Evolutionary conservation across 73 alveolate species (phyloP).

Genomic region (Blepharisma japonicum): DNA sequence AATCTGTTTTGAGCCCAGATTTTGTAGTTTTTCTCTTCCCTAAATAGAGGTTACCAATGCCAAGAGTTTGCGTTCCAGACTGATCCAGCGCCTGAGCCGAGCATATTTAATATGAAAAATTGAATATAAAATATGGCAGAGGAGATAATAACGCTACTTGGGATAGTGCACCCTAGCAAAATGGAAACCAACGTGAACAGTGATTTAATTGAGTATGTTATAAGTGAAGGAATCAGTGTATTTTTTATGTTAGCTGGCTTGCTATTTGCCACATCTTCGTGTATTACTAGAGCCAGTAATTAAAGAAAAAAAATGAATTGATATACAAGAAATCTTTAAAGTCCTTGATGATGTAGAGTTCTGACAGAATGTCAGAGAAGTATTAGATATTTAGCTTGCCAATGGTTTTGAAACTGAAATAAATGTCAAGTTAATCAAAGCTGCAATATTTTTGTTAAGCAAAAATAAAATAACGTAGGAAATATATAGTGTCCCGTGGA

Average conservation of each 20-base stretch:
- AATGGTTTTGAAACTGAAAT: slow-evolving; percentile 18
- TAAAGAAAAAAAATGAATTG: no score
- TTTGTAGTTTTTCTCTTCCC: slow-evolving; percentile 61
- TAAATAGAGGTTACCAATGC: slow-evolving; percentile 41
- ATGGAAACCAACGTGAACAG: no score
- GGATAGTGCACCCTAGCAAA: no score
- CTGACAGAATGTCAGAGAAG: neutral
- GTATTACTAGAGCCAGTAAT: no score
- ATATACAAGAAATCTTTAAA: neutral
- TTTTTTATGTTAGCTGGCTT: no score
- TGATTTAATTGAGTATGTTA: no score
- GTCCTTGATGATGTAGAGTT: neutral
- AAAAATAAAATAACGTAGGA: slow-evolving; percentile 6
- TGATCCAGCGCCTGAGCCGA: slow-evolving; percentile 49
- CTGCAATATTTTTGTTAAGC: neutral
- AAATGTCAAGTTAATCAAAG: neutral
- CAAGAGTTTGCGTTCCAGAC: slow-evolving; percentile 62
- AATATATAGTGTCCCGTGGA: neutral
- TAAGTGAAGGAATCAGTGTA: no score
- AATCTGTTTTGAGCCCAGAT: slow-evolving; percentile 45
- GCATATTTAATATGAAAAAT: no score
- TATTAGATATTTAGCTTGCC: neutral
- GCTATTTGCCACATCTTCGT: no score
- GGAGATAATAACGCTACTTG: no score
- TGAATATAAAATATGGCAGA: no score